phyloP scores from a whole-genome alignment of 2,329 filamentous ascomycete species.

The Colletotrichum neosansevieriae region DNA sequence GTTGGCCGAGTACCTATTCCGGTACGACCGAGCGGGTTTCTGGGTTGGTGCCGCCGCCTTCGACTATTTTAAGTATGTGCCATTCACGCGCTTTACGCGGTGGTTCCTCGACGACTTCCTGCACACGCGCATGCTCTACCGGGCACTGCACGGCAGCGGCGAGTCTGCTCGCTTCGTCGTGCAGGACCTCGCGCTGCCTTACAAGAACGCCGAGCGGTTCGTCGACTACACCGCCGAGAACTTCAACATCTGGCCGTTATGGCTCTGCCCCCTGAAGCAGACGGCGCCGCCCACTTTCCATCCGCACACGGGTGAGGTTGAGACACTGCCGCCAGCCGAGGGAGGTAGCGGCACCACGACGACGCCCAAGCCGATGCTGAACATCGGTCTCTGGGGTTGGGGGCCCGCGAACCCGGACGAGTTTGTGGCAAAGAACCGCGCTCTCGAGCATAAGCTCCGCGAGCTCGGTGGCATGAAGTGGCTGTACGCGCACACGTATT shows the following conservation, averaged over 20 bases:
- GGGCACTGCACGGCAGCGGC: constrained; percentile 75
- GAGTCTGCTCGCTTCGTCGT: constrained; percentile 75
- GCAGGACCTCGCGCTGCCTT: constrained; percentile 74
- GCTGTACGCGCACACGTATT: constrained; percentile 89
- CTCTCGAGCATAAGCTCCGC: constrained; percentile 76
- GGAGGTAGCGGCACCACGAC: constrained; percentile 21
- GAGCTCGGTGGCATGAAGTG: constrained; percentile 84
- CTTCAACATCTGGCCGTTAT: constrained; percentile 70
- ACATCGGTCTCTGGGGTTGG: constrained; percentile 84
- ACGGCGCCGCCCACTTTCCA: constrained; percentile 66
- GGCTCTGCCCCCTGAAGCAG: constrained; percentile 68
- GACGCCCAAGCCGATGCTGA: constrained; percentile 61
- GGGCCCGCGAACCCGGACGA: constrained; percentile 67
- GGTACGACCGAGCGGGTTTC: constrained; percentile 81
- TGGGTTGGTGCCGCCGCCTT: constrained; percentile 78
- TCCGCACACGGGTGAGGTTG: constrained; percentile 59
- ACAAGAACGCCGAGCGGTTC: constrained; percentile 63
- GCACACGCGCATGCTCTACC: constrained; percentile 81
- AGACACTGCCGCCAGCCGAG: constrained; percentile 40
- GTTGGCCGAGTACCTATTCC: constrained; percentile 79
- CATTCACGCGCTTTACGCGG: constrained; percentile 74
- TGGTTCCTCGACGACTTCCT: constrained; percentile 79
- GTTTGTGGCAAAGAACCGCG: constrained; percentile 78
- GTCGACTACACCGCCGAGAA: constrained; percentile 65
- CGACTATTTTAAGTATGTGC: constrained; percentile 73